A percentile compares a stretch with the other conserved stretches of the same genome.
These are phyloP conservation scores for Suhomyces bolitotheri DNA, from an alignment of 1,139 yeast species.

Conservation along the genomic window DNA sequence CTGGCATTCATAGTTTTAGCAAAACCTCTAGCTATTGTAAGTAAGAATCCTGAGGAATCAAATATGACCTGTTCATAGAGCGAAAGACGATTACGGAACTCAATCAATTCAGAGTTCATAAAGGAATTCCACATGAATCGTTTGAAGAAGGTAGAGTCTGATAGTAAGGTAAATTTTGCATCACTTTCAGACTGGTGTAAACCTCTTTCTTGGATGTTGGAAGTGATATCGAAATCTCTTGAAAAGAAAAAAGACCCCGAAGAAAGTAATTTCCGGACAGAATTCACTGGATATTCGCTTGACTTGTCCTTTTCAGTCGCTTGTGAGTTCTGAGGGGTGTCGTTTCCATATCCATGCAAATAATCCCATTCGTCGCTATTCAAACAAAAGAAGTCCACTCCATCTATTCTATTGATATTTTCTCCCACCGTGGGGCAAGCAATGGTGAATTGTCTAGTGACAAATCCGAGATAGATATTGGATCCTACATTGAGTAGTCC, in stretches of 20 bases:
- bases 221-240: conserved; percentile 63
- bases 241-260: conserved; percentile 71
- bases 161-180: conserved; percentile 33
- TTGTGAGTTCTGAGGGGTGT: conserved; percentile 9
- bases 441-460: conserved; percentile 54
- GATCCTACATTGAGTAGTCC: conserved; percentile 61
- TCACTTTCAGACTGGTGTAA: conserved; percentile 24
- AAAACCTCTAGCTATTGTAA: conserved; percentile 65
- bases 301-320: conserved; percentile 29
- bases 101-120: conserved; percentile 57
- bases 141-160: conserved; percentile 50
- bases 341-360: conserved; percentile 23
- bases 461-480: conserved; percentile 56
- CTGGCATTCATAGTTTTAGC: conserved; percentile 58
- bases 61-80: conserved; percentile 48
- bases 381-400: conserved; percentile 64
- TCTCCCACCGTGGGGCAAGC: conserved; percentile 63
- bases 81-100: conserved; percentile 58
- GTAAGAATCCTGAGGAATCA: conserved; percentile 58
- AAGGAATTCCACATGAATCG: conserved; percentile 67
- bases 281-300: conserved; percentile 57
- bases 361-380: conserved; percentile 57
- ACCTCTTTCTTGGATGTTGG: conserved; percentile 59
- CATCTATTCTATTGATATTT: conserved; percentile 50
- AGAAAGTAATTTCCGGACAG: conserved; percentile 55